These are phyloP conservation scores for Saccharomycodes ludwigii DNA, from an alignment of 805 yeast genomes.

Conservation along the genomic window DNA sequence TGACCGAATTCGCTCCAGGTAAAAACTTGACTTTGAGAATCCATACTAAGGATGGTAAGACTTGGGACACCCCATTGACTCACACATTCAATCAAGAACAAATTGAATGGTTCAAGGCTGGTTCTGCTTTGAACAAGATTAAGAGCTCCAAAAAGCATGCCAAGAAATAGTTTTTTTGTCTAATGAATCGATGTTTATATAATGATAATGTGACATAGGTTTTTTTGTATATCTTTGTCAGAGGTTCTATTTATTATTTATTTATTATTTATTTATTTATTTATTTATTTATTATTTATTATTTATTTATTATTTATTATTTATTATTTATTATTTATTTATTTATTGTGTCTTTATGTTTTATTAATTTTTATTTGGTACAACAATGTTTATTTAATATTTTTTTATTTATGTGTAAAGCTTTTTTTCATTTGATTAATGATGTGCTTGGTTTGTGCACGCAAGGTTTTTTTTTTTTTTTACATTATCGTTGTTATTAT, in stretches of 20 bases:
- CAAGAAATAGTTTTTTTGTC: too few relatives aligned
- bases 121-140: conserved; percentile 98
- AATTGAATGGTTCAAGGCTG: conserved; percentile 97
- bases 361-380: too few relatives aligned
- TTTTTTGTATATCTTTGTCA: too few relatives aligned
- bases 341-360: too few relatives aligned
- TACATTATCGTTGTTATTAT: too few relatives aligned
- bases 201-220: too few relatives aligned
- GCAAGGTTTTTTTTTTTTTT: too few relatives aligned
- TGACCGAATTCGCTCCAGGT: conserved; percentile 83
- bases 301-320: conserved; percentile 2
- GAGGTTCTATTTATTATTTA: background rate
- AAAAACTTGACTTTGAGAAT: conserved; percentile 72
- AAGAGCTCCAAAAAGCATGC: conserved; percentile 27
- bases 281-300: background rate
- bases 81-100: conserved; percentile 96
- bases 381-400: too few relatives aligned
- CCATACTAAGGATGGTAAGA: conserved; percentile 55
- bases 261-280: conserved; percentile 1
- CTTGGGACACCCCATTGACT: conserved; percentile 85
- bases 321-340: conserved; percentile 2
- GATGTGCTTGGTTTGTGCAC: too few relatives aligned
- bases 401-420: too few relatives aligned
- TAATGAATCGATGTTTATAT: too few relatives aligned
- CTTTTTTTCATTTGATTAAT: too few relatives aligned